Percentiles rank a stretch among this genome's conserved stretches.
These are phyloP conservation scores for Spathaspora passalidarum DNA, from an alignment of 805 yeast genomes.

Conservation along the genomic window DNA sequence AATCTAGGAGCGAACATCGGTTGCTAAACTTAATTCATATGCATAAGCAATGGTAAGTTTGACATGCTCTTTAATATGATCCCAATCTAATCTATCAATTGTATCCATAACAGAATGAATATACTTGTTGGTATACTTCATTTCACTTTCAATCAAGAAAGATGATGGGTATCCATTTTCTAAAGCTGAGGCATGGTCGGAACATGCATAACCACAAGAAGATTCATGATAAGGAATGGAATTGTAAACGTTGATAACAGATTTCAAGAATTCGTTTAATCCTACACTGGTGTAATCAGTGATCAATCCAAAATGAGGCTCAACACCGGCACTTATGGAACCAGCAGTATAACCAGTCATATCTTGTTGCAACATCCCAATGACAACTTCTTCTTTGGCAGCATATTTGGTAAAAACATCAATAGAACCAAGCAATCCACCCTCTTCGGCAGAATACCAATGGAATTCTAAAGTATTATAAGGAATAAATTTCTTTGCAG, in stretches of 20 bases:
- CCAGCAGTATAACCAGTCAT: conserved; percentile 80
- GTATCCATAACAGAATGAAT: conserved; percentile 82
- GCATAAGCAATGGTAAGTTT: conserved; percentile 73
- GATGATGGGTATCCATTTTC: conserved; percentile 82
- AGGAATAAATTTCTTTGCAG: conserved; percentile 44
- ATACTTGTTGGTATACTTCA: conserved; percentile 59
- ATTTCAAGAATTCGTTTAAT: conserved; percentile 60
- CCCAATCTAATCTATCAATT: conserved; percentile 71
- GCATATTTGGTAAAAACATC: conserved; percentile 64
- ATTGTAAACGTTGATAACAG: conserved; percentile 60
- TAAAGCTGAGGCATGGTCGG: conserved; percentile 87
- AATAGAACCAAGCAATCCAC: conserved; percentile 81
- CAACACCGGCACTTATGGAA: conserved; percentile 46
- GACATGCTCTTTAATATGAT: conserved; percentile 77
- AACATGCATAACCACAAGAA: conserved; percentile 86
- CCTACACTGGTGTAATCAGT: conserved; percentile 60
- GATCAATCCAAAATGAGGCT: conserved; percentile 76
- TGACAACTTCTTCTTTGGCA: conserved; percentile 48
- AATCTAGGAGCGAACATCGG: no score
- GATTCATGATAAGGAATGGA: conserved; percentile 71
- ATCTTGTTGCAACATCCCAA: conserved; percentile 90
- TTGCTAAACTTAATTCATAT: conserved; percentile 57
- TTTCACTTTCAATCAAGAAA: conserved; percentile 75
- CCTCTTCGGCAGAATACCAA: conserved; percentile 94
- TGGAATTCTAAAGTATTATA: conserved; percentile 84